Conservation (phyloP, 352 stramenopile genomes). For the Globisporangium irregulare region DNA sequence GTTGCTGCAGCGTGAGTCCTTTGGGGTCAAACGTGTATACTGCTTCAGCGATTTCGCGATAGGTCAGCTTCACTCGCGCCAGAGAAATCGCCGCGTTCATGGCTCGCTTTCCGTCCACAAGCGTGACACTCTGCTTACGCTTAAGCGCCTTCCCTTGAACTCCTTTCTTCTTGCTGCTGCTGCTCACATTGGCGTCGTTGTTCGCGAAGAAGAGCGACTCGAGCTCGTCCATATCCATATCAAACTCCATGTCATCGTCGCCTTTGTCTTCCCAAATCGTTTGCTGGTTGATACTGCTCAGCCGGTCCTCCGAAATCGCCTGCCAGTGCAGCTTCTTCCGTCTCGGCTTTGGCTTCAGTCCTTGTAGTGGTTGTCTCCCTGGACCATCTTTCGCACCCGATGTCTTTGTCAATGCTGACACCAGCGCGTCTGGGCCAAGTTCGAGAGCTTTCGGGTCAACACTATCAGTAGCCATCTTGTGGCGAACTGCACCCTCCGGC, state of each 20-base stretch:
- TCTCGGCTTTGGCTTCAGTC: slow-evolving; percentile 27
- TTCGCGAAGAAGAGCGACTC: slow-evolving; percentile 85
- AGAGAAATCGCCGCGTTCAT: slow-evolving; percentile 98
- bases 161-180: slow-evolving; percentile 45
- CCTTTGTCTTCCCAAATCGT: slow-evolving; percentile 85
- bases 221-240: slow-evolving; percentile 88
- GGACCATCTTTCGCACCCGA: not conserved
- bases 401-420: slow-evolving; percentile 30
- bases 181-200: slow-evolving; percentile 27
- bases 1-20: slow-evolving; percentile 62
- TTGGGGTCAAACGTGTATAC: slow-evolving; percentile 66
- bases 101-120: slow-evolving; percentile 95
- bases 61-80: slow-evolving; percentile 92
- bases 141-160: slow-evolving; percentile 43
- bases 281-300: slow-evolving; percentile 65
- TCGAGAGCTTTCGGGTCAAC: slow-evolving; percentile 59
- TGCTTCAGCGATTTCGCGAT: slow-evolving; percentile 81
- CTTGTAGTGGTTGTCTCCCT: slow-evolving; percentile 12
- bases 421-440: slow-evolving; percentile 52
- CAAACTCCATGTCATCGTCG: slow-evolving; percentile 61
- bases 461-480: slow-evolving; percentile 72
- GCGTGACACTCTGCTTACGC: slow-evolving; percentile 79
- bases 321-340: slow-evolving; percentile 91
- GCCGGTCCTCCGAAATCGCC: slow-evolving; percentile 75
- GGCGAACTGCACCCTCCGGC: slow-evolving; percentile 70